phyloP scores from a whole-genome alignment of 2,329 filamentous ascomycete species.

The Amesomyces nigricolor region DNA sequence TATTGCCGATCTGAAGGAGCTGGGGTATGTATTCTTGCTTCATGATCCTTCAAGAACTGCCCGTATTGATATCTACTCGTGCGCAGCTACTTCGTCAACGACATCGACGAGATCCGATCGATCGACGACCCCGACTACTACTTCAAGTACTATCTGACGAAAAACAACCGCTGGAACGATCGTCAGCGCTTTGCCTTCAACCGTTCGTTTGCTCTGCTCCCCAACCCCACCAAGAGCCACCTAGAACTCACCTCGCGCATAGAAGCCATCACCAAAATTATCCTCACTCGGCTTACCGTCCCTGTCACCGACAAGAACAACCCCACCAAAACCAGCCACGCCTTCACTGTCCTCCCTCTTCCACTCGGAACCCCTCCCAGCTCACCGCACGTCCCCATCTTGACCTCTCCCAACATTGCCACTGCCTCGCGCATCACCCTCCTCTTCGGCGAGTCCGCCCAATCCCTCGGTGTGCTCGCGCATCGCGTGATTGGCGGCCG shows the following conservation, averaged over 20 bases:
- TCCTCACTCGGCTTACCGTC: slow-evolving; percentile 55
- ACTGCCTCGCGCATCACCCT: slow-evolving; percentile 61
- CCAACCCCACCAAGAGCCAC: not conserved
- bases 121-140: slow-evolving; percentile 61
- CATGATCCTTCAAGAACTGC: not conserved
- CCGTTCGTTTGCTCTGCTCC: slow-evolving; percentile 41
- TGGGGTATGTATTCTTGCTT: slow-evolving; percentile 55
- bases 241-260: slow-evolving; percentile 4
- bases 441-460: slow-evolving; percentile 64
- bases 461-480: slow-evolving; percentile 71
- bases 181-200: slow-evolving; percentile 71
- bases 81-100: slow-evolving; percentile 72
- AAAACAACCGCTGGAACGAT: slow-evolving; percentile 71
- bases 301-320: too few relatives aligned
- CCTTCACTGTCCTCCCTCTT: slow-evolving; percentile 55
- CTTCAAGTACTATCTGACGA: slow-evolving; percentile 69
- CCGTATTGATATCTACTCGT: not conserved
- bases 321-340: slow-evolving; percentile 34
- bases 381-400: slow-evolving; percentile 63
- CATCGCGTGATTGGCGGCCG: slow-evolving; percentile 59
- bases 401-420: slow-evolving; percentile 50
- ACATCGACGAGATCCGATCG: slow-evolving; percentile 66
- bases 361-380: slow-evolving; percentile 44
- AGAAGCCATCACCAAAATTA: slow-evolving; percentile 59
- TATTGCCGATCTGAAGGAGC: slow-evolving; percentile 56